Base-by-base conservation (phyloP, 305 asterid genomes). In the Fraxinus platypoda region DNA sequence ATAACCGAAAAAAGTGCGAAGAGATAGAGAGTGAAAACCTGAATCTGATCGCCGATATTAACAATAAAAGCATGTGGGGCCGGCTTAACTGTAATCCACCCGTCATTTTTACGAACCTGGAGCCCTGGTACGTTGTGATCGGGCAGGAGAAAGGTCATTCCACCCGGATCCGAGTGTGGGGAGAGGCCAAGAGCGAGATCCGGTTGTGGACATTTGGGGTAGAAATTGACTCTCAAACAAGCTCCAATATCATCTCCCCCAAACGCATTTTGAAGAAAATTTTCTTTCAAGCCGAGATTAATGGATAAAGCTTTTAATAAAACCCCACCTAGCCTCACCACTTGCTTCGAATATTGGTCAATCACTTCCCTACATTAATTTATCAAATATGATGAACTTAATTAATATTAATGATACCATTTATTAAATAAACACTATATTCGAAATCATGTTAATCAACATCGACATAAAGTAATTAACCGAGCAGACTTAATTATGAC, bases 141-240 rank as follows among this genome's bases (percentile, higher is more conserved):
- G 1, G 98, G 93, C 17, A 95, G 78, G 0, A 95, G 92, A 76
- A 95, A 74, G 8, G 98, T 93, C 90, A 95, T 83, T 9, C 98
- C 98, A 4, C 98, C 98, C 7, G 98, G 98, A 83, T 95, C 98
- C n/a, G 98, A 93, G 83, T 95, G 98, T 2, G 98, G 76, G 0
- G 98, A 92, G 6, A 95, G 90, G 11, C 98, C 98, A 2, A 95
- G 90, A 31, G 98, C 83, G 21, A 95, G 66, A 25, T 92, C 98
- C 6, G 98, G 98, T 23, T 91, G 93, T 0, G 98, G 98, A 26
- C 98, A 95, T 80, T 89, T 95, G 1, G 98, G 98, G 77, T 95
- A 95, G 72, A 90, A 95, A 66, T 92, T 95, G 21, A 93, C 97
- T 84, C 98, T 89, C 12, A 95, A 81, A 82, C 98, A 95, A 0